A percentile compares a stretch with the other conserved stretches of the same genome.
Evolutionary conservation across 768 basidiomycete species (phyloP).

Genomic region (Auricularia sp.): DNA sequence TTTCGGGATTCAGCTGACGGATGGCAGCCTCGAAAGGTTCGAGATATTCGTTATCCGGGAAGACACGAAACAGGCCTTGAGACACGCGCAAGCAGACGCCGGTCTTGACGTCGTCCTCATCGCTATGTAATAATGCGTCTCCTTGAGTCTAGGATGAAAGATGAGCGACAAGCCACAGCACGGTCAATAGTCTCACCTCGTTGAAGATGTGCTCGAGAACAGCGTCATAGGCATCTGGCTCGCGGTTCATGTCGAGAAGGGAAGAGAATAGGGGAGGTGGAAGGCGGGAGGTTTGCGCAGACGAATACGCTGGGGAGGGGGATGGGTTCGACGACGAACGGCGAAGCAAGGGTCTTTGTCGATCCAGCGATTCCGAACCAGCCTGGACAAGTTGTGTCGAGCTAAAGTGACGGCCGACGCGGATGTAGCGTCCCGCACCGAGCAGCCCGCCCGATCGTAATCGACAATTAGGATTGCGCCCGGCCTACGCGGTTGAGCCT

Average conservation of each 20-base stretch:
- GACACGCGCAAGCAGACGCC: constrained; percentile 6
- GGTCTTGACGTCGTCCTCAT: not conserved
- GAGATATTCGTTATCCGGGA: constrained; percentile 5
- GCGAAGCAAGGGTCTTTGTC: not conserved
- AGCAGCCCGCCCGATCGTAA: not conserved
- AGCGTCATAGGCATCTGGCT: constrained; percentile 2
- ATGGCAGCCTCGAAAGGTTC: constrained; percentile 4
- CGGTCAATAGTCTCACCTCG: not conserved
- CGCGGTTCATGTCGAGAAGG: not conserved
- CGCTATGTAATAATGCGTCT: not conserved
- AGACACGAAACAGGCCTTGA: constrained; percentile 3
- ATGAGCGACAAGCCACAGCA: not conserved
- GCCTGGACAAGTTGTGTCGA: not conserved
- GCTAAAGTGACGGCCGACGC: not conserved
- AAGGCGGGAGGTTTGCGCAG: not conserved
- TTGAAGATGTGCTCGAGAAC: constrained; percentile 7
- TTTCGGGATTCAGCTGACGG: constrained; percentile 4
- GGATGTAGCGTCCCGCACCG: not conserved
- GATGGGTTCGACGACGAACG: not conserved
- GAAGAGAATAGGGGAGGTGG: not conserved
- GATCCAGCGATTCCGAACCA: not conserved
- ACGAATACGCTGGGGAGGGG: not conserved
- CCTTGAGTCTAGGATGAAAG: not conserved
- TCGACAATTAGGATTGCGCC: not conserved
- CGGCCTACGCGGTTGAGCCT: too few species aligned